phyloP scores from a whole-genome alignment of 345 rosid species.

The Eucalyptus regnans region DNA sequence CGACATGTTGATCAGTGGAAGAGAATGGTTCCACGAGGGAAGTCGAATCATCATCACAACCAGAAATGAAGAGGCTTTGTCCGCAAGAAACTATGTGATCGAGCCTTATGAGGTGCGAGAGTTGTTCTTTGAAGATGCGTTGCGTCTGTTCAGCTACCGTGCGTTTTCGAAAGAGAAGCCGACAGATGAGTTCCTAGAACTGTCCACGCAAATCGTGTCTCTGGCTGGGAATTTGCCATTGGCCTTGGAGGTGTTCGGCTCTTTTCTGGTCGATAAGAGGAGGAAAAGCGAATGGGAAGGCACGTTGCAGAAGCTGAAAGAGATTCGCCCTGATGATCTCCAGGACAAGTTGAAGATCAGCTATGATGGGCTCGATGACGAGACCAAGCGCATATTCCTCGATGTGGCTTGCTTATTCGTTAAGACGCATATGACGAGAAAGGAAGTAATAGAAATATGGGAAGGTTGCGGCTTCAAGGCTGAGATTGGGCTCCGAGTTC shows the following conservation, averaged over 20 bases:
- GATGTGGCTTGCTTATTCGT: slow-evolving; percentile 60
- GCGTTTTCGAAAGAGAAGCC: slow-evolving; percentile 49
- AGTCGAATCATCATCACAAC: slow-evolving; percentile 53
- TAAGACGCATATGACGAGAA: slow-evolving; percentile 16
- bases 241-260: slow-evolving; percentile 65
- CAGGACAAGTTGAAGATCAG: slow-evolving; percentile 40
- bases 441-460: slow-evolving; percentile 31
- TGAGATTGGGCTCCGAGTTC: slow-evolving; percentile 26
- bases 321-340: slow-evolving; percentile 12
- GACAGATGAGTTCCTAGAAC: not conserved
- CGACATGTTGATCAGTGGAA: slow-evolving; percentile 17
- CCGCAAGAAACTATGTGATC: not conserved
- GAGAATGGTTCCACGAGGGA: slow-evolving; percentile 29
- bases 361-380: slow-evolving; percentile 31
- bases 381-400: slow-evolving; percentile 38
- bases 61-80: slow-evolving; percentile 25
- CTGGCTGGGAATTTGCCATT: slow-evolving; percentile 47
- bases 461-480: slow-evolving; percentile 50
- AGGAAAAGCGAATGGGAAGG: slow-evolving; percentile 35
- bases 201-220: slow-evolving; percentile 32
- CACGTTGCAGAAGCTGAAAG: slow-evolving; percentile 23
- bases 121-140: slow-evolving; percentile 15
- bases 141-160: slow-evolving; percentile 47
- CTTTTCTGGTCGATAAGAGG: slow-evolving; percentile 37
- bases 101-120: slow-evolving; percentile 31